Evolutionary conservation across 163 green algal genomes (phyloP), one percentile per base, ranked within the genome.

Genomic region (Volvox carteri): DNA sequence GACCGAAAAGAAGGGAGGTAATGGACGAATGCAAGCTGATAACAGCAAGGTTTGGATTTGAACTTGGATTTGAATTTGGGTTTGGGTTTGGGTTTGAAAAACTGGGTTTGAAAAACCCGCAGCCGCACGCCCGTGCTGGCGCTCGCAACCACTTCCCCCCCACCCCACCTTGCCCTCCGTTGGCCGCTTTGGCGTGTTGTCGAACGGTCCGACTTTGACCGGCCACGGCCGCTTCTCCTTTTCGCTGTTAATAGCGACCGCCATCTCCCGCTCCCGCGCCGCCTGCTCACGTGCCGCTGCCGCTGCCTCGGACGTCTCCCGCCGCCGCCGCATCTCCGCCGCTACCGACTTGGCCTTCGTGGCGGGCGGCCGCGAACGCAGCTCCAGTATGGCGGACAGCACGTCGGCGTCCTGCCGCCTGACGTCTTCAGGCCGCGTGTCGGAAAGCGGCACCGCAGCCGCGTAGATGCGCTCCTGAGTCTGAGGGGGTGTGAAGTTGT

Each of bases 171-270:
- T 78, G 52, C 70, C 84, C 7, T 83, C 68, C 52, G 28, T 23
- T 0, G 93, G 93, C 19, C 84, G 89, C 79, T 93, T 90, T 33
- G 92, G 91, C n/a, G 90, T 93, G 85, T 91, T 65, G 77, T 95
- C 92, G 73, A 92, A 96, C 5, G 90, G 90, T 1, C 90, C 92
- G 9, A 91, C 81, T 75, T 90, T 90, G 21, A 44, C 11, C 7
- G 84, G 89, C 84, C 84, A 90, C 11, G 89, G 78, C 78, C 58
- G 60, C 78, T 92, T 92, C 37, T 80, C 70, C 86, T 89, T 91
- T 54, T 92, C 86, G 23, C 35, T 74, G n/a, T 79, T 56, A 12
- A 83, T 54, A 23, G 91, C 91, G 35, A 84, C 84, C 23, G 68
- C 62, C 52, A 56, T 56, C 62, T 87, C 81, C 21, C 81, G 81